Percentiles rank a stretch among this genome's conserved stretches.
Conservation (phyloP, 164 flowering plant species). For the Liquidambar formosana region DNA sequence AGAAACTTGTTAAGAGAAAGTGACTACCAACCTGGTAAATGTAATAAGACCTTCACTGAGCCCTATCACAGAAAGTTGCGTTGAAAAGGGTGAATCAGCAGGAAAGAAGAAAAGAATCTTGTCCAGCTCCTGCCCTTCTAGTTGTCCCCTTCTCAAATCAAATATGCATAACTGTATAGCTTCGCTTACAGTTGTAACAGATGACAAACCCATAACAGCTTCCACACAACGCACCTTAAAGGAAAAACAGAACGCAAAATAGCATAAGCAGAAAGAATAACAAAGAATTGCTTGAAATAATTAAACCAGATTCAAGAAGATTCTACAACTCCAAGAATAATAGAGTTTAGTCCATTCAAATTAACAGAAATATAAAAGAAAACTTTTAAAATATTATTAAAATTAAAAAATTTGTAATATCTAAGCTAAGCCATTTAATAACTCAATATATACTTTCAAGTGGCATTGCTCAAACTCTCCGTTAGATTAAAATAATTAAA, state of each 20-base stretch:
- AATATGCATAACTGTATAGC: slow-evolving; percentile 68
- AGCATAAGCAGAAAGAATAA: no score
- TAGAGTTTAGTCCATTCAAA: no score
- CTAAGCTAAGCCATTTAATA: no score
- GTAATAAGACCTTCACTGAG: slow-evolving; percentile 96
- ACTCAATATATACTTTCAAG: no score
- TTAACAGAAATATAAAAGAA: no score
- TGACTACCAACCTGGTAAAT: slow-evolving; percentile 66
- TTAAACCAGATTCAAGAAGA: no score
- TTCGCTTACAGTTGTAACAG: slow-evolving; percentile 41
- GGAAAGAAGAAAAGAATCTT: slow-evolving; percentile 90
- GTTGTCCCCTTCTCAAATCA: slow-evolving; percentile 84
- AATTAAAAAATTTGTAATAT: no score
- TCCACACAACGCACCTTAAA: slow-evolving; percentile 8
- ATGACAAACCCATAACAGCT: slow-evolving; percentile 58
- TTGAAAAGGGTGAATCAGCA: slow-evolving; percentile 64
- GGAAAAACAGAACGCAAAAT: neutral
- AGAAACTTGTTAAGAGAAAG: neutral
- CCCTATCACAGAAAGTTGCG: slow-evolving; percentile 84
- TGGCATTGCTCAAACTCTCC: no score
- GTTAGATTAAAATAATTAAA: no score
- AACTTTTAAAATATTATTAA: no score
- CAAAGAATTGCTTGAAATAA: no score
- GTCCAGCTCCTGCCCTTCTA: slow-evolving; percentile 90
- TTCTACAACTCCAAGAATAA: no score